Conservation (phyloP, 129 eudicot genomes). For the Flaveria brownii region DNA sequence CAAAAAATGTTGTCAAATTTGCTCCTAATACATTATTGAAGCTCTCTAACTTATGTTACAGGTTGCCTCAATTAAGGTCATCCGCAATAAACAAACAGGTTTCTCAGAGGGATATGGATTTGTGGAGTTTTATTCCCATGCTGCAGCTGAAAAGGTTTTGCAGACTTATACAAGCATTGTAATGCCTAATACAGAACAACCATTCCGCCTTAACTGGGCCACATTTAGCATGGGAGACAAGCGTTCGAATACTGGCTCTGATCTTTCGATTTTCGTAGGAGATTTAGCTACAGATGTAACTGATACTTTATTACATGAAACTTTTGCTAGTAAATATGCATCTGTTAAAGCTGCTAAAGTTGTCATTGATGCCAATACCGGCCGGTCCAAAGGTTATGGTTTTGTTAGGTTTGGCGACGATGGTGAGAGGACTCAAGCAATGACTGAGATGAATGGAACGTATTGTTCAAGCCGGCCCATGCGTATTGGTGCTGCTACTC, state of each 20-base stretch:
- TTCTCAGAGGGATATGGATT: slow-evolving; percentile 87
- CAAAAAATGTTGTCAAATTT: neutral
- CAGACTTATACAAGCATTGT: slow-evolving; percentile 57
- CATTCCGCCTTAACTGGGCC: slow-evolving; percentile 85
- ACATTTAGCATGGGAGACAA: slow-evolving; percentile 91
- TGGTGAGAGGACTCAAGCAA: slow-evolving; percentile 75
- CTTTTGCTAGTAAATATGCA: slow-evolving; percentile 61
- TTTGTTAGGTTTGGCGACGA: slow-evolving; percentile 93
- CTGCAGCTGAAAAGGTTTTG: slow-evolving; percentile 74
- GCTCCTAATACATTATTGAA: neutral
- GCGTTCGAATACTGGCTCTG: slow-evolving; percentile 78
- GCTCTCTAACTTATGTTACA: slow-evolving; percentile 26
- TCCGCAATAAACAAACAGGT: slow-evolving; percentile 86
- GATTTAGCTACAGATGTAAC: slow-evolving; percentile 90
- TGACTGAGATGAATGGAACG: slow-evolving; percentile 86
- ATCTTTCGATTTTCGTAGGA: slow-evolving; percentile 86
- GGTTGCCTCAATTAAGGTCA: slow-evolving; percentile 82
- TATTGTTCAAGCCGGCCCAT: slow-evolving; percentile 81
- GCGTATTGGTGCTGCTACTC: slow-evolving; percentile 91
- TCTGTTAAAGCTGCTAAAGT: slow-evolving; percentile 90
- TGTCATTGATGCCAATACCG: slow-evolving; percentile 81
- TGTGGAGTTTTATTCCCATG: slow-evolving; percentile 73
- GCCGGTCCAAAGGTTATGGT: slow-evolving; percentile 87
- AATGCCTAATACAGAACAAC: slow-evolving; percentile 85
- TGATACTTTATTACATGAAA: slow-evolving; percentile 71